Conservation (phyloP, 768 basidiomycete genomes). For the Gyrodon lividus region DNA sequence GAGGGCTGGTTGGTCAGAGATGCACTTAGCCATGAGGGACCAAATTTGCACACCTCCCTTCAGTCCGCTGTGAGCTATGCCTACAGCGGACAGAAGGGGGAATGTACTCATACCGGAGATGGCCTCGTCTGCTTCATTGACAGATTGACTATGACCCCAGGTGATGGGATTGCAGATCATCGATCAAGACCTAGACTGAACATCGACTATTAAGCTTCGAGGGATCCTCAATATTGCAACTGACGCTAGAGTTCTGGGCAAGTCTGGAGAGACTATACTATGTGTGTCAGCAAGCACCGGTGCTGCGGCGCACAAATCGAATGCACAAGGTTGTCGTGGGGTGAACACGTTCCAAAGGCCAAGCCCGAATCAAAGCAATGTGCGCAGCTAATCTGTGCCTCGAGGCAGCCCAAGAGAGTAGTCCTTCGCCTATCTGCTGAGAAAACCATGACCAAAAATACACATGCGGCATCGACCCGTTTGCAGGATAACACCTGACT, state of each 20-base stretch:
- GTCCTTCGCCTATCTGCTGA: too few species aligned
- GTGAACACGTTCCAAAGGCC: too few species aligned
- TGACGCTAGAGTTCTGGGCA: too few species aligned
- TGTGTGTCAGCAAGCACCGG: too few species aligned
- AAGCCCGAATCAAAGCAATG: too few species aligned
- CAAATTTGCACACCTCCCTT: slow-evolving; percentile 14
- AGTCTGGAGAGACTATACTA: too few species aligned
- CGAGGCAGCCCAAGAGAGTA: too few species aligned
- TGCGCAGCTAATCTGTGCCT: too few species aligned
- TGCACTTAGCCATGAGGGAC: too few species aligned
- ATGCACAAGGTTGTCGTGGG: too few species aligned
- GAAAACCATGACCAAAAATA: not conserved
- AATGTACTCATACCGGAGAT: not conserved
- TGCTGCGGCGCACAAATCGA: too few species aligned
- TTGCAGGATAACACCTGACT: not conserved
- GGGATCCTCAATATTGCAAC: too few species aligned
- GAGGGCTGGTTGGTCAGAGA: not conserved
- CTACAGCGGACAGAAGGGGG: slow-evolving; percentile 28
- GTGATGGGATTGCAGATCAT: not conserved
- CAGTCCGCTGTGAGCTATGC: slow-evolving; percentile 20
- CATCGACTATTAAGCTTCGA: not conserved
- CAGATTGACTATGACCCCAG: not conserved
- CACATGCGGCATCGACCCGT: not conserved
- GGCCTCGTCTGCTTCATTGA: not conserved
- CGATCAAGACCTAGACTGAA: not conserved